These are phyloP conservation scores for Biscutella laevigata DNA, from an alignment of 441 rosid genomes.

Conservation along the genomic window DNA sequence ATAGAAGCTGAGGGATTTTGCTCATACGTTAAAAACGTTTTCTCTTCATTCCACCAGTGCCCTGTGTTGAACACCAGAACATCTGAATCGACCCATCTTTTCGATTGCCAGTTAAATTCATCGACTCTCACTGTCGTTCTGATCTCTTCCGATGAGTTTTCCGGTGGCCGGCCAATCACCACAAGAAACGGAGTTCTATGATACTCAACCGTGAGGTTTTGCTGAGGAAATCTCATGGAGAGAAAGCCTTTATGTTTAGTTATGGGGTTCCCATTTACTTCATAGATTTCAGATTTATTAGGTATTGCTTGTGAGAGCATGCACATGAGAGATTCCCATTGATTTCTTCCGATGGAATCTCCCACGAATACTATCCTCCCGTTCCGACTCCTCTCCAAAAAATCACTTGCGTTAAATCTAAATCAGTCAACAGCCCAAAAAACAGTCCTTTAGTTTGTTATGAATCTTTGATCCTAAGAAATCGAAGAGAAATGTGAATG, in stretches of 20 bases:
- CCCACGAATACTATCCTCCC: slow-evolving; percentile 82
- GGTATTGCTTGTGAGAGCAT: slow-evolving; percentile 54
- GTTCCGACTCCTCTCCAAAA: slow-evolving; percentile 53
- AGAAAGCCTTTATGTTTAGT: slow-evolving; percentile 82
- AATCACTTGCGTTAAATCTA: slow-evolving; percentile 70
- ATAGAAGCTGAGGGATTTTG: neutral
- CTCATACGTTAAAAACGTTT: slow-evolving; percentile 49
- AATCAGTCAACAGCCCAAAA: too few relatives aligned
- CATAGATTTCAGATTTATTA: slow-evolving; percentile 53
- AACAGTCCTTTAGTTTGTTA: too few relatives aligned
- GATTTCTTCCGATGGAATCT: slow-evolving; percentile 86
- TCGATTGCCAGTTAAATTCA: slow-evolving; percentile 54
- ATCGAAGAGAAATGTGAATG: too few relatives aligned
- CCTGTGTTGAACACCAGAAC: slow-evolving; percentile 70
- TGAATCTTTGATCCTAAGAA: too few relatives aligned
- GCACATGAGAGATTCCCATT: slow-evolving; percentile 84
- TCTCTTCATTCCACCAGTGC: slow-evolving; percentile 81
- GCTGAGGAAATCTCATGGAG: slow-evolving; percentile 51
- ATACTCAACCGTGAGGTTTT: slow-evolving; percentile 70
- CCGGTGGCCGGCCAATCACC: slow-evolving; percentile 44
- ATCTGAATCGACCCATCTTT: slow-evolving; percentile 59
- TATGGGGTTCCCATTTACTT: slow-evolving; percentile 61
- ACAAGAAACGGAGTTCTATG: slow-evolving; percentile 76
- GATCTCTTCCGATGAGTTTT: slow-evolving; percentile 31
- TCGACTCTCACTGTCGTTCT: slow-evolving; percentile 49